Conservation (phyloP, 306 rosid species). For the Abrus pulchellus region DNA sequence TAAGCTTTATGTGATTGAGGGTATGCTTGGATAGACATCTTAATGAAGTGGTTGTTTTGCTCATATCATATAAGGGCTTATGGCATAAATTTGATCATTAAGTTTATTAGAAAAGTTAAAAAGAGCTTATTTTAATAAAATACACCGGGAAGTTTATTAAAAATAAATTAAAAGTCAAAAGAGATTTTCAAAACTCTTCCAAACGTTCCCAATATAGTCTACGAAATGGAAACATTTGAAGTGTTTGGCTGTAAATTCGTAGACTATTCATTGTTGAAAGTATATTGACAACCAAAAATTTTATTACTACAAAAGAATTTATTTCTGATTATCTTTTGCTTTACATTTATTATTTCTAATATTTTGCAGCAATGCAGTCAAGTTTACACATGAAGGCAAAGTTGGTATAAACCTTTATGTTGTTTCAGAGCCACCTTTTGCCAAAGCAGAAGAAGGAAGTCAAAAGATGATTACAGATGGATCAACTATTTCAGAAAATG, state of each 20-base stretch:
- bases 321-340: background rate
- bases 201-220: no score
- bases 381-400: slow-evolving; percentile 96
- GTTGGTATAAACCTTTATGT: slow-evolving; percentile 86
- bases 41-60: no score
- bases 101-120: no score
- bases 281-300: slow-evolving; percentile 4
- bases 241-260: no score
- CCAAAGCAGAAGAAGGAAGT: slow-evolving; percentile 57
- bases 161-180: no score
- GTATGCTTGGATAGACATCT: no score
- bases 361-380: slow-evolving; percentile 85
- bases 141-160: no score
- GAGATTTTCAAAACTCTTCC: no score
- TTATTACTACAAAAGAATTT: background rate
- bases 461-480: slow-evolving; percentile 53
- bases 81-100: no score
- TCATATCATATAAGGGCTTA: no score
- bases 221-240: no score
- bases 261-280: background rate
- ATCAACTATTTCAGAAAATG: slow-evolving; percentile 54
- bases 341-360: slow-evolving; percentile 25
- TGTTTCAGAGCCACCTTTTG: slow-evolving; percentile 65
- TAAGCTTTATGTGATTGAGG: background rate
- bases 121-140: no score